Conservation (phyloP, 2,329 filamentous ascomycete genomes). For the Neophaeococcomyces aloes region DNA sequence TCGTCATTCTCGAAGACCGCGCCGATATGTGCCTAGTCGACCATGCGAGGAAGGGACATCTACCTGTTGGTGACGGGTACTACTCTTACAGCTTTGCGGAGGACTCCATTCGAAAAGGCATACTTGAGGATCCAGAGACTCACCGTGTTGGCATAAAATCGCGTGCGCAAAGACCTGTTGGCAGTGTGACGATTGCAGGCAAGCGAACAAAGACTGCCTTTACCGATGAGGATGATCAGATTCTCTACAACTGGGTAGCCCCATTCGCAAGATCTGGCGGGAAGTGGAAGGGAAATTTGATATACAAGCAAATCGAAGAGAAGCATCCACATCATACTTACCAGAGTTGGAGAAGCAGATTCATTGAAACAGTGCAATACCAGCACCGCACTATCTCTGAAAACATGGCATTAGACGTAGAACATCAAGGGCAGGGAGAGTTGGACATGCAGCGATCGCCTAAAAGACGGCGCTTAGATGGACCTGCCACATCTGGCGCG, state of each 20-base stretch:
- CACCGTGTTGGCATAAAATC: slow-evolving; percentile 39
- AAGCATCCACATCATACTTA: slow-evolving; percentile 34
- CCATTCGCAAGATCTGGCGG: slow-evolving; percentile 26
- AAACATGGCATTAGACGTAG: neutral
- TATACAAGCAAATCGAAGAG: slow-evolving; percentile 36
- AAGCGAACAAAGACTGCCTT: slow-evolving; percentile 28
- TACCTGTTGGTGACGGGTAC: slow-evolving; percentile 31
- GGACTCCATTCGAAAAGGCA: slow-evolving; percentile 39
- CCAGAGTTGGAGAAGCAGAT: slow-evolving; percentile 42
- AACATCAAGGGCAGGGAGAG: neutral
- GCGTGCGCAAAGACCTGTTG: slow-evolving; percentile 32
- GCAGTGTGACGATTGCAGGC: slow-evolving; percentile 30
- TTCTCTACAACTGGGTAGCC: slow-evolving; percentile 36
- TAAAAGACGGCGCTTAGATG: neutral
- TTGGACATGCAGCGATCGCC: neutral
- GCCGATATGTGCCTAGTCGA: slow-evolving; percentile 52
- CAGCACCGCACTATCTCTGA: slow-evolving; percentile 10
- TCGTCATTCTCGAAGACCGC: slow-evolving; percentile 43
- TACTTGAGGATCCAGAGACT: slow-evolving; percentile 38
- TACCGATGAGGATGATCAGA: slow-evolving; percentile 35
- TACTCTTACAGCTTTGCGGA: slow-evolving; percentile 51
- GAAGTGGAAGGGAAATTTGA: slow-evolving; percentile 30
- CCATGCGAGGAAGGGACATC: slow-evolving; percentile 38
- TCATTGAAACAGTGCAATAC: slow-evolving; percentile 28
- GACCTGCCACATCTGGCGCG: too few relatives aligned